Percentiles rank a stretch among this genome's conserved stretches.
Conservation (phyloP, 257 asterid species). For the Nicotiana knightiana region DNA sequence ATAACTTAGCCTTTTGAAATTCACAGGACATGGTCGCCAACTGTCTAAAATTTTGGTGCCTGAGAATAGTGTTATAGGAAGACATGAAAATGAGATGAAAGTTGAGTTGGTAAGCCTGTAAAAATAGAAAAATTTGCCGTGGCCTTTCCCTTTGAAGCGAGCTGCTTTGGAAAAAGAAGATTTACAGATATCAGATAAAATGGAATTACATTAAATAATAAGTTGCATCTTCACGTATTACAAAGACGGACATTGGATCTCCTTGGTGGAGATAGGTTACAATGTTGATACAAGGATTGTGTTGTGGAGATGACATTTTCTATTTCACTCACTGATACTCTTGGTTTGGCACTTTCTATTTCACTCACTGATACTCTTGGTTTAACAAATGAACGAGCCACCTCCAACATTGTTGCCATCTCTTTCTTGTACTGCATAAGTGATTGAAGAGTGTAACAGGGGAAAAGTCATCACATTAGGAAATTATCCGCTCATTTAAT, state of each 20-base stretch:
- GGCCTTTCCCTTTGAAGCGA: no score
- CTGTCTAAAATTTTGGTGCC: no score
- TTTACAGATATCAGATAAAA: neutral
- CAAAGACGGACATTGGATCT: constrained; percentile 38
- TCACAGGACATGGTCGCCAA: no score
- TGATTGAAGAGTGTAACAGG: neutral
- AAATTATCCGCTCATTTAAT: neutral
- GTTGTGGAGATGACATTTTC: constrained; percentile 11
- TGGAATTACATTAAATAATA: neutral
- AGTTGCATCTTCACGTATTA: neutral
- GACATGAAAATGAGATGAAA: no score
- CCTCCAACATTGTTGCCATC: constrained; percentile 60
- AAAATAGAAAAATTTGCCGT: no score
- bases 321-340: constrained; percentile 29
- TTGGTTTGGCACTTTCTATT: constrained; percentile 28
- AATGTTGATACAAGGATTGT: neutral
- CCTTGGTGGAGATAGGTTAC: constrained; percentile 44
- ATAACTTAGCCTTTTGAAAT: no score
- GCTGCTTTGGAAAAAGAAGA: neutral
- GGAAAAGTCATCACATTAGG: neutral
- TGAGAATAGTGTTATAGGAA: no score
- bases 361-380: constrained; percentile 34
- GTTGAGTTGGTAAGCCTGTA: no score
- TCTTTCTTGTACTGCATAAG: constrained; percentile 72
- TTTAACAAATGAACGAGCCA: constrained; percentile 54